phyloP scores from a whole-genome alignment of 768 basidiomycete genomes.

The Mycena crocata region DNA sequence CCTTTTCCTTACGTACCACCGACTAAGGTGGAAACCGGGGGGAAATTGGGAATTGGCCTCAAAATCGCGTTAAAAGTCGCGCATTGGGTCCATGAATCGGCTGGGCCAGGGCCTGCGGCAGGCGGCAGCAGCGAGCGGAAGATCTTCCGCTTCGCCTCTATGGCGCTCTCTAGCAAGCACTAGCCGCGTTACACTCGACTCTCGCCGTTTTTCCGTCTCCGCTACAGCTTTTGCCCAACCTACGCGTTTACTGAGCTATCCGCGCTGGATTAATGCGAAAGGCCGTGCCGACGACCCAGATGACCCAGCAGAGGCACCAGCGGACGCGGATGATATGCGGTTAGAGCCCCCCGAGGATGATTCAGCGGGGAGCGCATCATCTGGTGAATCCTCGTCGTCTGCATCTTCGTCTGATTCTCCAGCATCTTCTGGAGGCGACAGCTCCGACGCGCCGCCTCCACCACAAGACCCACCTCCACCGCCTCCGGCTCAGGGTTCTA shows the following conservation, averaged over 20 bases:
- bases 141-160: constrained; percentile 1
- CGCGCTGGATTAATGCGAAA: constrained; percentile 56
- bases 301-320: constrained; percentile 39
- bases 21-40: too few species aligned
- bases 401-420: constrained; percentile 47
- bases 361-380: constrained; percentile 14
- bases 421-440: constrained; percentile 55
- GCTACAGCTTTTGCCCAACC: constrained; percentile 38
- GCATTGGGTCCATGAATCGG: constrained; percentile 26
- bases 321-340: constrained; percentile 34
- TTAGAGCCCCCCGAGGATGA: constrained; percentile 40
- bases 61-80: constrained; percentile 20
- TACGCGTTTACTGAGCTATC: constrained; percentile 45
- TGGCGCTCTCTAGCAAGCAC: constrained; percentile 26
- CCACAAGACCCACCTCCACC: constrained; percentile 44
- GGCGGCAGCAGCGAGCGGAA: constrained; percentile 10
- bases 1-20: too few species aligned
- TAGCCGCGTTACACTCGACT: constrained; percentile 26
- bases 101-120: constrained; percentile 20
- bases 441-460: constrained; percentile 42
- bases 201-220: constrained; percentile 43
- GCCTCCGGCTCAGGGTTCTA: constrained; percentile 58
- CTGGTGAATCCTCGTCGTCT: constrained; percentile 30
- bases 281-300: constrained; percentile 37
- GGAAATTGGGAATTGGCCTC: too few species aligned